phyloP scores from a whole-genome alignment of 495 filamentous ascomycete genomes.

The Tuber calosporum region DNA sequence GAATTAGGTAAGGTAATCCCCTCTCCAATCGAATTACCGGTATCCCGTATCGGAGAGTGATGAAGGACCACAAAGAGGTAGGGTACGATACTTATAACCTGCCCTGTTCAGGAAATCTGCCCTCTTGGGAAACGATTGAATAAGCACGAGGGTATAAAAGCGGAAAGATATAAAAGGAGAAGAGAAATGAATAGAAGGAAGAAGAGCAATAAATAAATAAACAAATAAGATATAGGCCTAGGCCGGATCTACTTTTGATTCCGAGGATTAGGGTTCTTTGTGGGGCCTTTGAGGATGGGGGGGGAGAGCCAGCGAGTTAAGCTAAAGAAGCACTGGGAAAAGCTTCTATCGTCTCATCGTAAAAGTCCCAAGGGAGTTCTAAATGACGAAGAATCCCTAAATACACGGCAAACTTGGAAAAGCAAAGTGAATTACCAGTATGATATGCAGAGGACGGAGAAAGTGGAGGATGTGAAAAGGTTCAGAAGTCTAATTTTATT shows the following conservation, averaged over 20 bases:
- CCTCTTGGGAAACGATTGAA: not conserved
- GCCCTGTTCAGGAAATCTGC: not conserved
- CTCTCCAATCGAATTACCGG: not conserved
- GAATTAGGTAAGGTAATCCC: not conserved
- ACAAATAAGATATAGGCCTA: conserved; percentile 3
- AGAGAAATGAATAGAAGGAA: conserved; percentile 7
- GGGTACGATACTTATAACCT: not conserved
- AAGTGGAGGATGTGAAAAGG: not conserved
- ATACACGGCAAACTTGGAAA: not conserved
- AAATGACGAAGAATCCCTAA: not conserved
- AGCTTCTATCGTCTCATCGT: not conserved
- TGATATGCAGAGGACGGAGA: not conserved
- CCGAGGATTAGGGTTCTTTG: not conserved
- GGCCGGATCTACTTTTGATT: not conserved
- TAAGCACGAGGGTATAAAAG: not conserved
- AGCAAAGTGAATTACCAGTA: not conserved
- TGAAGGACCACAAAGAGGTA: not conserved
- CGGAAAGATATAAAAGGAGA: conserved; percentile 8
- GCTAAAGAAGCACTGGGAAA: not conserved
- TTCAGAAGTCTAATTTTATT: not conserved
- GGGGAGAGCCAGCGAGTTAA: not conserved
- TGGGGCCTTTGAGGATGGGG: not conserved
- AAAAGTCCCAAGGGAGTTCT: not conserved
- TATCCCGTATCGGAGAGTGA: not conserved
- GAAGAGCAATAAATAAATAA: conserved; percentile 5